phyloP scores from a whole-genome alignment of 2,329 filamentous ascomycete species.

The Colletotrichum sp. region DNA sequence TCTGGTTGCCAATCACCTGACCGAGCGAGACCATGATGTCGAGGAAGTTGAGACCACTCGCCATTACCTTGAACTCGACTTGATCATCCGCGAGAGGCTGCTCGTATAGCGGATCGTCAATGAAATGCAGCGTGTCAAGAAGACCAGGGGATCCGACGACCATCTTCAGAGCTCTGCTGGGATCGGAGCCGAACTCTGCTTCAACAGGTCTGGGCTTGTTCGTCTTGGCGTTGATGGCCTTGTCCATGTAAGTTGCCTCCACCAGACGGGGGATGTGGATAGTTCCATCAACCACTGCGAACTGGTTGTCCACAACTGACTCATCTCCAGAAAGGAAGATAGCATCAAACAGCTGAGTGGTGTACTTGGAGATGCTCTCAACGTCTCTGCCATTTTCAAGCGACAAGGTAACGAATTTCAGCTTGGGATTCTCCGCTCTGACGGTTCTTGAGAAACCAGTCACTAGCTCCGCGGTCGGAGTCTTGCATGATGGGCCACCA shows the following conservation, averaged over 20 bases:
- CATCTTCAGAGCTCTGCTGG: background rate
- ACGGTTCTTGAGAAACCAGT: background rate
- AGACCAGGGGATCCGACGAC: background rate
- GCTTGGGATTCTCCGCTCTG: background rate
- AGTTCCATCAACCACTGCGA: background rate
- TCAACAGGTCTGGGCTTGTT: background rate
- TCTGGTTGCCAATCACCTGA: background rate
- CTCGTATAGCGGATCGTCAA: background rate
- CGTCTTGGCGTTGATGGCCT: background rate
- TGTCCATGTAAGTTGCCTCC: background rate
- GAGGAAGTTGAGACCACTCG: slow-evolving; percentile 28
- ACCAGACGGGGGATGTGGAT: background rate
- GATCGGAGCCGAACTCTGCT: background rate
- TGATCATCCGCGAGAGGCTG: slow-evolving; percentile 4
- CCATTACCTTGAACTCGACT: slow-evolving; percentile 29
- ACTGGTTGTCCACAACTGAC: background rate
- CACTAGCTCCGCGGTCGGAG: background rate
- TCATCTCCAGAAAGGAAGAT: background rate
- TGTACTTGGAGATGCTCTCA: background rate
- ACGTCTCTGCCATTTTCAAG: background rate
- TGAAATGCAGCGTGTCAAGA: background rate
- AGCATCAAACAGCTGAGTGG: background rate
- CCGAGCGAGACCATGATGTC: slow-evolving; percentile 27
- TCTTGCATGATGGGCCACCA: background rate
- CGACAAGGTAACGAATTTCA: background rate